These are phyloP conservation scores for Sugiyamaella floridensis DNA, from an alignment of 805 yeast genomes.

Conservation along the genomic window DNA sequence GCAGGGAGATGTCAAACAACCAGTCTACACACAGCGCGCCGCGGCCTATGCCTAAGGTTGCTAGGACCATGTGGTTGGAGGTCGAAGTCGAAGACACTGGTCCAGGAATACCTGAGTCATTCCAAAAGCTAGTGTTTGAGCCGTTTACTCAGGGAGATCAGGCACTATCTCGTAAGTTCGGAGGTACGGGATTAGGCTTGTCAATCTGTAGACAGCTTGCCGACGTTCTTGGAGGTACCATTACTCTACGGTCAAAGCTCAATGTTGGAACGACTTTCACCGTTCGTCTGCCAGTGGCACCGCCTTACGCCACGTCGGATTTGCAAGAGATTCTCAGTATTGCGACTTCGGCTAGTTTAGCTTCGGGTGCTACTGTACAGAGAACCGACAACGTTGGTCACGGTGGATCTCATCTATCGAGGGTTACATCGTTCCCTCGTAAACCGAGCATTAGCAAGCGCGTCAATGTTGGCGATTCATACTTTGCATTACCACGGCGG, in stretches of 20 bases:
- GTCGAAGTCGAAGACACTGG: constrained; percentile 84
- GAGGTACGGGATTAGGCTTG: constrained; percentile 93
- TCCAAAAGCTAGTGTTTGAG: constrained; percentile 82
- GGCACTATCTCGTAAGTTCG: constrained; percentile 80
- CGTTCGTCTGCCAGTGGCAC: constrained; percentile 49
- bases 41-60: not conserved
- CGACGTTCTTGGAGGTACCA: constrained; percentile 78
- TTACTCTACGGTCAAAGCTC: constrained; percentile 61
- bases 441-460: not conserved
- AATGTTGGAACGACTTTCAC: constrained; percentile 83
- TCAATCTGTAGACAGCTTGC: constrained; percentile 86
- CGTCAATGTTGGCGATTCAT: not conserved
- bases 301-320: not conserved
- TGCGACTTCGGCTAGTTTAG: not conserved
- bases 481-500: not conserved
- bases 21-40: not conserved
- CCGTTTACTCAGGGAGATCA: constrained; percentile 97
- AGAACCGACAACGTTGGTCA: not conserved
- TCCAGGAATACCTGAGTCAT: constrained; percentile 76
- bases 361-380: not conserved
- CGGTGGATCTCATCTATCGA: not conserved
- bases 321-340: not conserved
- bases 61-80: constrained; percentile 34
- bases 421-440: constrained; percentile 1
- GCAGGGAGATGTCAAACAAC: not conserved